Evolutionary conservation across 805 yeast genomes (phyloP), one percentile per base, ranked within the genome.

Genomic region (Candida xiaguanensis): DNA sequence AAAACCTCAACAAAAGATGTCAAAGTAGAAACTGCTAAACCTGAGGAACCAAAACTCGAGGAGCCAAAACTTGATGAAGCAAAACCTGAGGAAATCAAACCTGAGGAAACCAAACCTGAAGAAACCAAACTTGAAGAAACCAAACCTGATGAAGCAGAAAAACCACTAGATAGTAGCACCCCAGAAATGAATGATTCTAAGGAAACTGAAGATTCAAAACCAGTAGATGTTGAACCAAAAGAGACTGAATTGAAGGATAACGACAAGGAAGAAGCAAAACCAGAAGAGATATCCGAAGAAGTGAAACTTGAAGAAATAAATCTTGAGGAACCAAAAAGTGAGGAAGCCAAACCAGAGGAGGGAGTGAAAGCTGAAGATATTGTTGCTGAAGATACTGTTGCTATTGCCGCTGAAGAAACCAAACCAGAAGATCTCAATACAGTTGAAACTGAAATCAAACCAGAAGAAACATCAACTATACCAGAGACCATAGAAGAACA

Each of bases 121-220:
- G 41, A 27, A 23, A 25, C 28, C 14, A 39, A 19, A 31, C 20
- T 24, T 6, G 31, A 31, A 31, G 37, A 22, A 18, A 29, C 17
- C 26, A 27, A 35, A 12, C 26, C 15, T 4, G 31, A 8, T 13
- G 25, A 36, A 31, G 25, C 29, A 11, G 30, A 11, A 17, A 41
- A 40, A 20, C 19, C 32, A 11, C 42, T 34, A 7, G 13, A 13
- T 5, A 19, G 11, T 13, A 9, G 85, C 86, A 41, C 83, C 85
- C 16, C 80, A 72, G 30, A 80, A 20, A 20, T 6, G 23, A 20
- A n/a, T n/a, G n/a, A 20, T 7, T 20, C 24, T 20, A 9, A 20
- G 24, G 24, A 7, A 20, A 20, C 24, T 20, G n/a, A n/a, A n/a
- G n/a, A n/a, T n/a, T n/a, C n/a, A n/a, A 20, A 20, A 20, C 9